Base-by-base conservation (phyloP, 2,329 filamentous ascomycete species). In the Neonectria hederae region DNA sequence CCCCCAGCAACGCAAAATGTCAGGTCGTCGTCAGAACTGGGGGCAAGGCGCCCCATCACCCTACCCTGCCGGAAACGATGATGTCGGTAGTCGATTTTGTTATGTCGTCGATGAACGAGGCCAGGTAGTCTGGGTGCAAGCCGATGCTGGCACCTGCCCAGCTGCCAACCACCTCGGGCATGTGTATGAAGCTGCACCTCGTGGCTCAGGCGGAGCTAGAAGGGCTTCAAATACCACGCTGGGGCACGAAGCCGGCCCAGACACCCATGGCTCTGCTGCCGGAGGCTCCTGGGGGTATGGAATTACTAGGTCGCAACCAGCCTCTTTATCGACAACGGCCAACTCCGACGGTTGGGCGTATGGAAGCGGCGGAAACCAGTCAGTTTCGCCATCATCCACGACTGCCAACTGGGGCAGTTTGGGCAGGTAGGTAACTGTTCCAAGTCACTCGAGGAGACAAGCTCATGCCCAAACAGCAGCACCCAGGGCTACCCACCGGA, bases 401-500 rank as follows among this genome's bases (percentile, higher is more conserved):
- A 14, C 30, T 21, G 24, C 58, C 40, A 51, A 54, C 35, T 19
- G 22, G 6, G 62, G 58, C 5, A 65, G 62, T 21, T 49, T 5
- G 10, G 17, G 19, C 14, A 54, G 53, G 62, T 65, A n/a, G 22
- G 54, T 24, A 14, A 2, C 5, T 40, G 38, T 26, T 40, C 28
- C 30, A 49, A 9, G 10, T 32, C 42, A 26, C 22, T 13, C 8
- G 17, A 26, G 21, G 11, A 45, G 17, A n/a, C 9, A n/a, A 19
- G n/a, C 51, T 61, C 42, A 61, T 48, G 24, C 19, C 10, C 5
- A 21, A 48, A 14, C 30, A 61, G 58, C 48, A 59, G 24, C 21
- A 14, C 5, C 19, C 38, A 38, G 24, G 21, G 4, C 4, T 4
- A 19, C 21, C 14, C 30, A 5, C 30, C n/a, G 43, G 26, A 30